A percentile compares a stretch with the other conserved stretches of the same genome.
These are phyloP conservation scores for Tricholoma terreum DNA, from an alignment of 768 basidiomycete genomes.

Conservation along the genomic window DNA sequence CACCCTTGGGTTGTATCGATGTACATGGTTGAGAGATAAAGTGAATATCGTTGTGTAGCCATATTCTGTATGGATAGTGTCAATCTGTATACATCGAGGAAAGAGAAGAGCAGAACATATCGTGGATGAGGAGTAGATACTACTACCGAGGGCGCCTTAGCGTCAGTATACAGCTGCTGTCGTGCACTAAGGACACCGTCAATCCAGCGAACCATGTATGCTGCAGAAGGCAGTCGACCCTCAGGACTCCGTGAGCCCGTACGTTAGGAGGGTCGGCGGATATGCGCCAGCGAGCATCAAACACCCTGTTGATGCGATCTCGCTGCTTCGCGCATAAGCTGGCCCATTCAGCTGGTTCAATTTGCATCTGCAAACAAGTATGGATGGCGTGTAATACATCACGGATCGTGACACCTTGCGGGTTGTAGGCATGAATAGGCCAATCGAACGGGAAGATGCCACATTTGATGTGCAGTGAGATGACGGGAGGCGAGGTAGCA, in stretches of 20 bases:
- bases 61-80: not conserved
- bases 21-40: slow-evolving; percentile 19
- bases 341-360: slow-evolving; percentile 44
- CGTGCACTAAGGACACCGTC: slow-evolving; percentile 33
- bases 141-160: slow-evolving; percentile 31
- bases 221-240: slow-evolving; percentile 47
- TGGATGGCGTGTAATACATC: slow-evolving; percentile 51
- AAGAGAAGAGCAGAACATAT: not conserved
- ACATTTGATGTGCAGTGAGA: slow-evolving; percentile 39
- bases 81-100: not conserved
- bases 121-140: not conserved
- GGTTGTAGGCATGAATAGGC: slow-evolving; percentile 39
- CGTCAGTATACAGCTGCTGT: slow-evolving; percentile 45
- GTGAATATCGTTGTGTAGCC: too few relatives aligned
- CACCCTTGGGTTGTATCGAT: slow-evolving; percentile 35
- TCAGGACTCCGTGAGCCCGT: slow-evolving; percentile 40
- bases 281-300: slow-evolving; percentile 43
- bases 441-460: slow-evolving; percentile 44
- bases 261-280: slow-evolving; percentile 33
- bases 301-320: slow-evolving; percentile 37
- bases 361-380: slow-evolving; percentile 32
- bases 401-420: slow-evolving; percentile 46
- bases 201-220: slow-evolving; percentile 54
- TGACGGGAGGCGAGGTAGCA: slow-evolving; percentile 43
- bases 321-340: slow-evolving; percentile 39